Evolutionary conservation across 2,329 filamentous ascomycete genomes (phyloP).

Genomic region (Cladosporium austrohemisphaericum): DNA sequence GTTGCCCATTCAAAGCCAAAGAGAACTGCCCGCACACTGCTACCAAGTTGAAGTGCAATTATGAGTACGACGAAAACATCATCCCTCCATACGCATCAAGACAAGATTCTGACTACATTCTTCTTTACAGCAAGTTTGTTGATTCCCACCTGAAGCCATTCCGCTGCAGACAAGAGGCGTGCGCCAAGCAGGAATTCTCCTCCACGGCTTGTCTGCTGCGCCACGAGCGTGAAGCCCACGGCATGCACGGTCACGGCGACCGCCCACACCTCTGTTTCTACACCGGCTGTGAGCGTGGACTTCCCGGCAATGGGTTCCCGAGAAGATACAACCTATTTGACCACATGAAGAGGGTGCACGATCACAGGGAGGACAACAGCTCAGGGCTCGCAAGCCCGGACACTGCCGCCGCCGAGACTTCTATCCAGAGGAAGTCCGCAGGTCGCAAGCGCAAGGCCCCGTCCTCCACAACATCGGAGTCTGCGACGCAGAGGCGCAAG

Average conservation of each 20-base stretch:
- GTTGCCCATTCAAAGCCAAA: conserved; percentile 79
- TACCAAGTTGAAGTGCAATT: conserved; percentile 98
- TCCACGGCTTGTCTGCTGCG: conserved; percentile 92
- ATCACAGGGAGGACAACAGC: conserved; percentile 42
- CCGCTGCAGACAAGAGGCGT: conserved; percentile 81
- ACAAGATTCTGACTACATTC: conserved; percentile 21
- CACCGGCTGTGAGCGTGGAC: conserved; percentile 78
- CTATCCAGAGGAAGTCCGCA: conserved; percentile 20
- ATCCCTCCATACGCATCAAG: background rate
- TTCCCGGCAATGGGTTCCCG: conserved; percentile 82
- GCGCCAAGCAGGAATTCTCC: conserved; percentile 84
- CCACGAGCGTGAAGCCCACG: conserved; percentile 92
- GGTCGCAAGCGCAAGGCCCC: conserved; percentile 30
- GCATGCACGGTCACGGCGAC: conserved; percentile 89
- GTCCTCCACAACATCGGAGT: conserved; percentile 20
- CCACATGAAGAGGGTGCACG: conserved; percentile 94
- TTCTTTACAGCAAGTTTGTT: conserved; percentile 74
- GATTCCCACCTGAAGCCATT: conserved; percentile 97
- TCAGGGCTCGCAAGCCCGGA: conserved; percentile 15
- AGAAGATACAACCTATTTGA: conserved; percentile 94
- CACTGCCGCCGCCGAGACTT: conserved; percentile 7
- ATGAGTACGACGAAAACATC: conserved; percentile 79
- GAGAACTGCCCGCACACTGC: conserved; percentile 81
- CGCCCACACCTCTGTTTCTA: conserved; percentile 89
- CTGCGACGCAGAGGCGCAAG: conserved; percentile 19